Percentiles rank a stretch among this genome's conserved stretches.
phyloP scores from a whole-genome alignment of 208 protist genomes.

The Sergeia podlipaevii region DNA sequence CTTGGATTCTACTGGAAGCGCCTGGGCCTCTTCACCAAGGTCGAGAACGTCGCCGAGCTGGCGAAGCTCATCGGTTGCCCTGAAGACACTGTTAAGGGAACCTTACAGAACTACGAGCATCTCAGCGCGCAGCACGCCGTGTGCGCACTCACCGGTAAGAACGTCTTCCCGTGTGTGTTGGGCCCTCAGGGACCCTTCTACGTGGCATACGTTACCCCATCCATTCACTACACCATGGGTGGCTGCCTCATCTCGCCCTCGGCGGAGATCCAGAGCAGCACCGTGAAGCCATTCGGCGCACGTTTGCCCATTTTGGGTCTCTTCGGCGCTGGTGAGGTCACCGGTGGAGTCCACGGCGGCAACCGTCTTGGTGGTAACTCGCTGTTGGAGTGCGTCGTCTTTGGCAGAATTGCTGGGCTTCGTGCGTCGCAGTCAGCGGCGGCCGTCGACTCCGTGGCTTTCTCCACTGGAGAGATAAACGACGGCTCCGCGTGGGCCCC shows the following conservation, averaged over 20 bases:
- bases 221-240: conserved; percentile 98
- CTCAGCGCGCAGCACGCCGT: conserved; percentile 22
- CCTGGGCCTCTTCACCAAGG: conserved; percentile 69
- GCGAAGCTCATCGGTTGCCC: conserved; percentile 70
- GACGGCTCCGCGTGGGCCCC: conserved; percentile 8
- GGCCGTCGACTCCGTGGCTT: background rate
- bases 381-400: conserved; percentile 86
- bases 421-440: background rate
- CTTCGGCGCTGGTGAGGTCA: conserved; percentile 96
- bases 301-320: conserved; percentile 82
- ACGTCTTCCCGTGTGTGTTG: conserved; percentile 66
- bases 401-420: conserved; percentile 30
- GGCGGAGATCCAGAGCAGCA: conserved; percentile 68
- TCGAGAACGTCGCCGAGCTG: conserved; percentile 45
- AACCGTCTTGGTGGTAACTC: conserved; percentile 97
- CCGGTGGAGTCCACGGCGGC: conserved; percentile 94
- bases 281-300: conserved; percentile 14
- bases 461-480: background rate
- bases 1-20: conserved; percentile 82
- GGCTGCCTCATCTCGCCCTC: conserved; percentile 89
- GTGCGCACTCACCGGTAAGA: conserved; percentile 77
- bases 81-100: conserved; percentile 23
- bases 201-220: conserved; percentile 90
- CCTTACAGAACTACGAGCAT: conserved; percentile 58
- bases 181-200: conserved; percentile 69